These are phyloP conservation scores for Talaromyces nanjingensis DNA, from an alignment of 495 filamentous ascomycete species.

Conservation along the genomic window DNA sequence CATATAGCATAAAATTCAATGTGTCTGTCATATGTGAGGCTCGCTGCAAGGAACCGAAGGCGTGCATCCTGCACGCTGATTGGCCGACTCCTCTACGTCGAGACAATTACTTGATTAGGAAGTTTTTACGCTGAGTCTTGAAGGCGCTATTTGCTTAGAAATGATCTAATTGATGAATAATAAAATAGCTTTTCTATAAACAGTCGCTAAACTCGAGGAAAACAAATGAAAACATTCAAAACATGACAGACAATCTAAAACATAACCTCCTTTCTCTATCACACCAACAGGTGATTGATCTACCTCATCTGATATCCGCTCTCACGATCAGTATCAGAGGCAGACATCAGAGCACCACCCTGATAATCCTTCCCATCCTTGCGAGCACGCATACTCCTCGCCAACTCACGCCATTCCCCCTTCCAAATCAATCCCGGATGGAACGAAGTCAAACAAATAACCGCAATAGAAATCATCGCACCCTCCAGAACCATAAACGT, in stretches of 20 bases:
- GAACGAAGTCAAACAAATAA: slow-evolving; percentile 47
- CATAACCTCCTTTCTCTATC: not conserved
- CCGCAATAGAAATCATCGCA: slow-evolving; percentile 58
- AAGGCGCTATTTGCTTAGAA: not conserved
- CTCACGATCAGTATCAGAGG: not conserved
- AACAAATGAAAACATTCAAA: not conserved
- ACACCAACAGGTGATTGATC: not conserved
- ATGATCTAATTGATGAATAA: not conserved
- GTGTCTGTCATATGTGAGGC: too few species aligned
- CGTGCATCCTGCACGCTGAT: not conserved
- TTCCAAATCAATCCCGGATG: slow-evolving; percentile 41
- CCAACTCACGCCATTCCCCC: slow-evolving; percentile 8
- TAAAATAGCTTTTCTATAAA: not conserved
- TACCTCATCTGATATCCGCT: not conserved
- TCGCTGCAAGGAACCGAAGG: too few species aligned
- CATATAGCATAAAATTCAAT: too few species aligned
- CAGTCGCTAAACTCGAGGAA: not conserved
- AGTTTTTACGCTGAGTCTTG: not conserved
- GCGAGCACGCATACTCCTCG: not conserved
- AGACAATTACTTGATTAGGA: not conserved
- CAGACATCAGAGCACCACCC: not conserved
- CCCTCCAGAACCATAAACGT: slow-evolving; percentile 66
- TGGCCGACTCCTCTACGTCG: not conserved
- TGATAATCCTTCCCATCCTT: not conserved
- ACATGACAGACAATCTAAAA: not conserved